These are phyloP conservation scores for Hemileccinum impolitum DNA, from an alignment of 768 basidiomycete species.

Conservation along the genomic window DNA sequence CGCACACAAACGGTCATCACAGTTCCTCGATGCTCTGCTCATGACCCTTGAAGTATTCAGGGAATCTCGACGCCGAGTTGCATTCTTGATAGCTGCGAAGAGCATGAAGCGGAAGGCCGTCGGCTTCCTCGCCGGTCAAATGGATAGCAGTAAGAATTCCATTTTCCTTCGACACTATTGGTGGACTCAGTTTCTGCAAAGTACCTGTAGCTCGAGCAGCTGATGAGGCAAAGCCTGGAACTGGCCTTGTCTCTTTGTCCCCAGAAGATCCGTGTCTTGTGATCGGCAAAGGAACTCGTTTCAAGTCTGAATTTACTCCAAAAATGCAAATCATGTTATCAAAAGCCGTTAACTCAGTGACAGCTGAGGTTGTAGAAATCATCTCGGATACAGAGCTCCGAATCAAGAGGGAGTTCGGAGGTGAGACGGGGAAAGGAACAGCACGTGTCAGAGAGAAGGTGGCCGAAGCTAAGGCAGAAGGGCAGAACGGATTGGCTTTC, in stretches of 20 bases:
- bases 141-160: constrained; percentile 75
- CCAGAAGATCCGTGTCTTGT: constrained; percentile 77
- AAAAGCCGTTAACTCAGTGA: constrained; percentile 68
- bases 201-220: constrained; percentile 93
- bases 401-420: constrained; percentile 84
- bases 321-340: constrained; percentile 86
- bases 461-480: constrained; percentile 53
- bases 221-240: constrained; percentile 75
- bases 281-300: constrained; percentile 76
- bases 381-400: constrained; percentile 83
- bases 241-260: constrained; percentile 69
- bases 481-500: constrained; percentile 66
- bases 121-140: constrained; percentile 75
- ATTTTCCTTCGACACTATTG: neutral
- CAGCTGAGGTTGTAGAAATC: constrained; percentile 85
- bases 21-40: constrained; percentile 93
- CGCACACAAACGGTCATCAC: constrained; percentile 16
- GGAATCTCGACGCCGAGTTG: constrained; percentile 77
- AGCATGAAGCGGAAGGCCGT: constrained; percentile 79
- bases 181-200: constrained; percentile 31
- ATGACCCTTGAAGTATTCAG: constrained; percentile 81
- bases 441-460: constrained; percentile 63
- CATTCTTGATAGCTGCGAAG: constrained; percentile 85
- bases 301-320: constrained; percentile 67
- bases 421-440: constrained; percentile 75